Conservation (phyloP, 2,329 filamentous ascomycete genomes). For the Sarocladiaceae sp. region DNA sequence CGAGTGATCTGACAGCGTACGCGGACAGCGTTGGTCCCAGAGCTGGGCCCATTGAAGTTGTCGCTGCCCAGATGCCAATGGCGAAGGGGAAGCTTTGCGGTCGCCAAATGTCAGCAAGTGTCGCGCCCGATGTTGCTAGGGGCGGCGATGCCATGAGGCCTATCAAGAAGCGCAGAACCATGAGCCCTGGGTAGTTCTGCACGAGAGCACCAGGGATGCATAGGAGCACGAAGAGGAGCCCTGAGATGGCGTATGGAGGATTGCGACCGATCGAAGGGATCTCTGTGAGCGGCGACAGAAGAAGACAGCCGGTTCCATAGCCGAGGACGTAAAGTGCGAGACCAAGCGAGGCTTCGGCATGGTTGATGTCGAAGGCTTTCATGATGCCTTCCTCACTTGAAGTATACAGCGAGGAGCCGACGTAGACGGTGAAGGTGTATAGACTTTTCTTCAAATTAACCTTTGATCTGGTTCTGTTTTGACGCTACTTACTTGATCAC, state of each 20-base stretch:
- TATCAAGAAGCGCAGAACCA: constrained; percentile 45
- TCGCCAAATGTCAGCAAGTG: constrained; percentile 22
- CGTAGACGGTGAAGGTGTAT: constrained; percentile 44
- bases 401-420: constrained; percentile 33
- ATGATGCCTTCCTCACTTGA: constrained; percentile 34
- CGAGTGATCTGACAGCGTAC: constrained; percentile 34
- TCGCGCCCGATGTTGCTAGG: constrained; percentile 22
- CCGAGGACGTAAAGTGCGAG: constrained; percentile 50
- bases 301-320: constrained; percentile 35
- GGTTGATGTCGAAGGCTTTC: constrained; percentile 40
- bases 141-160: constrained; percentile 35
- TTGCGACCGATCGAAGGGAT: constrained; percentile 53
- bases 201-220: constrained; percentile 46
- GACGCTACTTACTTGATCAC: not conserved
- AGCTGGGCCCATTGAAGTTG: constrained; percentile 19
- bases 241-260: constrained; percentile 49
- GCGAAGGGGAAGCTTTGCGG: constrained; percentile 33
- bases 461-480: not conserved
- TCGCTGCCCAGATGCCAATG: constrained; percentile 37
- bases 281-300: constrained; percentile 53
- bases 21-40: constrained; percentile 42
- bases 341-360: constrained; percentile 42
- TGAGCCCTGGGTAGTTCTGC: constrained; percentile 45
- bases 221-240: constrained; percentile 51
- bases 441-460: constrained; percentile 17